Evolutionary conservation across 495 filamentous ascomycete species (phyloP).

Genomic region (Pseudevernia furfuracea): DNA sequence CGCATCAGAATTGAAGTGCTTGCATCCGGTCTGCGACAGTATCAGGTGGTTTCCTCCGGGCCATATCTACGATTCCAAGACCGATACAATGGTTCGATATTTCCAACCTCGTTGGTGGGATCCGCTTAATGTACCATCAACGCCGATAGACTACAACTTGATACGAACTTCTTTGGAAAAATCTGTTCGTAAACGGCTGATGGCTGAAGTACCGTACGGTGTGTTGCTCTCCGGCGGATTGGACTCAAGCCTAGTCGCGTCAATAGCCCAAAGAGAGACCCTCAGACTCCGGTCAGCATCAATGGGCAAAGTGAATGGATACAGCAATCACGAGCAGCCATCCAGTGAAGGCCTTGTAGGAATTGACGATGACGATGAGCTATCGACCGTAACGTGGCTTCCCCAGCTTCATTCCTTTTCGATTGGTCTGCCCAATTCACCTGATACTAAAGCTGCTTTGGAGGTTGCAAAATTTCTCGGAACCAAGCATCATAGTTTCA

Average conservation of each 20-base stretch:
- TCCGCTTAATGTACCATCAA: constrained; percentile 63
- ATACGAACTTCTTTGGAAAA: constrained; percentile 77
- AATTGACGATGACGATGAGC: constrained; percentile 82
- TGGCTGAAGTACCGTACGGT: constrained; percentile 98
- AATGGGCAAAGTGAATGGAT: constrained; percentile 30
- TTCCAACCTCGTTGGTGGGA: constrained; percentile 94
- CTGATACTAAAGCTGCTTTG: constrained; percentile 79
- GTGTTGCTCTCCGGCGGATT: constrained; percentile 91
- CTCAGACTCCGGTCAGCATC: constrained; percentile 60
- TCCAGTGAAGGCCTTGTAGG: constrained; percentile 69
- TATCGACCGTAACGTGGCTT: constrained; percentile 84
- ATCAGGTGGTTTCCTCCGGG: constrained; percentile 91
- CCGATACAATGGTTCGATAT: constrained; percentile 71
- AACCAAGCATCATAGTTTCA: constrained; percentile 95
- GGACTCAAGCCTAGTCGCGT: constrained; percentile 88
- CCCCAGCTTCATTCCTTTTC: constrained; percentile 97
- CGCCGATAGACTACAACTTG: constrained; percentile 69
- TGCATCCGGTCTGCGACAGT: constrained; percentile 90
- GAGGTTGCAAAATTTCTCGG: constrained; percentile 92
- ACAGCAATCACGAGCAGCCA: constrained; percentile 43
- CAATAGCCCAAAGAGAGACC: constrained; percentile 91
- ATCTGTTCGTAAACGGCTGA: constrained; percentile 89
- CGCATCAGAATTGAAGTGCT: constrained; percentile 90
- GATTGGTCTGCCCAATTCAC: constrained; percentile 84
- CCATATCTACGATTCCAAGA: constrained; percentile 90